These are phyloP conservation scores for Torulaspora quercuum DNA, from an alignment of 805 yeast species.

Conservation along the genomic window DNA sequence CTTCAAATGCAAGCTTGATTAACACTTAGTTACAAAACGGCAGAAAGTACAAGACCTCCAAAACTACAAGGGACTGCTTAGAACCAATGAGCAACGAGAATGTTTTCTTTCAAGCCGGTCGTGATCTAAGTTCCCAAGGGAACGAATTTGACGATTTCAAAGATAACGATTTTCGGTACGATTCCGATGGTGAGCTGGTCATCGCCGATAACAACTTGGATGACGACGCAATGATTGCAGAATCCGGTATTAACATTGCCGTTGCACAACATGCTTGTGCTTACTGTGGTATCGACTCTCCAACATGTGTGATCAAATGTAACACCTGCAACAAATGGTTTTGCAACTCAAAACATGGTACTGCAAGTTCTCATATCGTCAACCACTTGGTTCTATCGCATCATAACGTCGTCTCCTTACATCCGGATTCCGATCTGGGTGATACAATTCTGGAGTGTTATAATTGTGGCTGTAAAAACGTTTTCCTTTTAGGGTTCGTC, in stretches of 20 bases:
- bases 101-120: constrained; percentile 1
- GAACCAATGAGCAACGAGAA: constrained; percentile 5
- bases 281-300: constrained; percentile 71
- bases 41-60: no score
- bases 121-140: background rate
- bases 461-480: constrained; percentile 79
- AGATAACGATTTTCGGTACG: background rate
- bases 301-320: constrained; percentile 70
- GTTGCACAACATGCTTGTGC: constrained; percentile 44
- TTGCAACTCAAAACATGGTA: constrained; percentile 66
- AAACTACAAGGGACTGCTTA: no score
- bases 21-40: no score
- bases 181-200: constrained; percentile 5
- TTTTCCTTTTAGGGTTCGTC: constrained; percentile 79
- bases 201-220: constrained; percentile 3
- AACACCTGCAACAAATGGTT: constrained; percentile 80
- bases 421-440: constrained; percentile 80
- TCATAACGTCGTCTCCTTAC: constrained; percentile 71
- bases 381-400: constrained; percentile 79
- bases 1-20: no score
- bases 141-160: constrained; percentile 1
- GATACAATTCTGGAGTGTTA: constrained; percentile 85
- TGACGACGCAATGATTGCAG: constrained; percentile 6
- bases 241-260: constrained; percentile 1
- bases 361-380: constrained; percentile 73